Evolutionary conservation across 2,329 filamentous ascomycete genomes (phyloP).

Genomic region (Bretziella fagacearum): DNA sequence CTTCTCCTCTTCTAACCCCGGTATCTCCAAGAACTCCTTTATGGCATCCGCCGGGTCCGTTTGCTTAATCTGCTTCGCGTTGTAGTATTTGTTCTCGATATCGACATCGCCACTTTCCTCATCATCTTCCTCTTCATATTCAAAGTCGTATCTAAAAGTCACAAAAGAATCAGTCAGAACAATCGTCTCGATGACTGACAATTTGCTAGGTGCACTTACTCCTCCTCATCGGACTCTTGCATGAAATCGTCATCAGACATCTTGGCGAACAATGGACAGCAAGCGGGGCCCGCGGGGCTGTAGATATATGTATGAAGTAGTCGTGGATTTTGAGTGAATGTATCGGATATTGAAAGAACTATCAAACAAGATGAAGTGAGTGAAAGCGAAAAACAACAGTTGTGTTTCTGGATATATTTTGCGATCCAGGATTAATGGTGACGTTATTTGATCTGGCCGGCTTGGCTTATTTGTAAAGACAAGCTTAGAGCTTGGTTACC

Average conservation of each 20-base stretch:
- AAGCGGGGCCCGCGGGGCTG: too few species aligned
- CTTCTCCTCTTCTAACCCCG: constrained; percentile 71
- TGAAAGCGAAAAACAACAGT: too few species aligned
- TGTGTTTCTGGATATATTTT: too few species aligned
- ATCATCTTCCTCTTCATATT: constrained; percentile 87
- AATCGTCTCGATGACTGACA: too few species aligned
- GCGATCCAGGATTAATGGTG: too few species aligned
- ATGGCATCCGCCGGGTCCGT: constrained; percentile 79
- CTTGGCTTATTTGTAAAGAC: too few species aligned
- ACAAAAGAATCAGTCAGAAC: constrained; percentile 8
- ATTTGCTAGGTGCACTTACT: constrained; percentile 19
- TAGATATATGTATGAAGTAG: too few species aligned
- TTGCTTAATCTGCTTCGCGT: constrained; percentile 89
- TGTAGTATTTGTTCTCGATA: constrained; percentile 99
- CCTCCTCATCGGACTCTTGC: constrained; percentile 32
- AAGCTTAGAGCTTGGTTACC: too few species aligned
- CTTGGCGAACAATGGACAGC: constrained; percentile 13
- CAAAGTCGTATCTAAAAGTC: constrained; percentile 68
- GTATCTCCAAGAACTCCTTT: constrained; percentile 79
- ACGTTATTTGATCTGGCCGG: too few species aligned
- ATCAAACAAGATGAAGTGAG: too few species aligned
- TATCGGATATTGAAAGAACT: too few species aligned
- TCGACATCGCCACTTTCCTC: constrained; percentile 78
- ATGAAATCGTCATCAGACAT: constrained; percentile 38
- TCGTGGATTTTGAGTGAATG: too few species aligned